Base-by-base conservation (phyloP, 148 eudicot genomes). In the Amaranthus cruentus region DNA sequence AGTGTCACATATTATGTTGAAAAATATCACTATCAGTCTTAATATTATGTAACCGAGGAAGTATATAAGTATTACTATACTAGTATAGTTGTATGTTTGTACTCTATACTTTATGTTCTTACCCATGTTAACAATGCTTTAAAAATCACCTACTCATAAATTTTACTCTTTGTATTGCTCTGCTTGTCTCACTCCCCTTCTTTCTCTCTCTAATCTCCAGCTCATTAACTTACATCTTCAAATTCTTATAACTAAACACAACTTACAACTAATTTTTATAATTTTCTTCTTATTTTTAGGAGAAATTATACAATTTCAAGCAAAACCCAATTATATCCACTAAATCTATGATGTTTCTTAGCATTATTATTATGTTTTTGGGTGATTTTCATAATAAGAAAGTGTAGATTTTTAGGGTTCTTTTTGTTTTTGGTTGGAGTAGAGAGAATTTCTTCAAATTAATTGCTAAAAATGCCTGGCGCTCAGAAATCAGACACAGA, bases 401-500 rank as follows among this genome's bases (percentile, higher is more conserved):
- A 69, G 75, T 63, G 54, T 8, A 10, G 70, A 71, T 77, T 73
- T 58, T 47, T 72, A 72, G 81, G 76, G 73, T 75, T 75, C 66
- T 15, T 13, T 52, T 70, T 55, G 50, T 79, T 68, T 65, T 50
- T 63, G 6, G n/a, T 61, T 54, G 43, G 44, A 9, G 12, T 55
- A 70, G 71, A 58, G 21, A 62, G 65, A 73, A 12, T n/a, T 46
- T 10, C 7, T 28, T 4, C 15, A 3, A 53, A 42, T 59, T 49
- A 11, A 58, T 44, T 54, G 42, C n/a, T 2, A 56, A 71, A 63
- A 72, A 91, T 91, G 96, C 87, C 91, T 66, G 87, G 84, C 65
- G 83, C 79, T 58, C 88, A 77, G 62, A 86, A 85, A 76, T 83
- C 88, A 62, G 86, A 87, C 79, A 62, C 89, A 66, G 92, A 86